Conservation (phyloP, 31 red algal genomes). For the Pterothamnion heteromorphum region DNA sequence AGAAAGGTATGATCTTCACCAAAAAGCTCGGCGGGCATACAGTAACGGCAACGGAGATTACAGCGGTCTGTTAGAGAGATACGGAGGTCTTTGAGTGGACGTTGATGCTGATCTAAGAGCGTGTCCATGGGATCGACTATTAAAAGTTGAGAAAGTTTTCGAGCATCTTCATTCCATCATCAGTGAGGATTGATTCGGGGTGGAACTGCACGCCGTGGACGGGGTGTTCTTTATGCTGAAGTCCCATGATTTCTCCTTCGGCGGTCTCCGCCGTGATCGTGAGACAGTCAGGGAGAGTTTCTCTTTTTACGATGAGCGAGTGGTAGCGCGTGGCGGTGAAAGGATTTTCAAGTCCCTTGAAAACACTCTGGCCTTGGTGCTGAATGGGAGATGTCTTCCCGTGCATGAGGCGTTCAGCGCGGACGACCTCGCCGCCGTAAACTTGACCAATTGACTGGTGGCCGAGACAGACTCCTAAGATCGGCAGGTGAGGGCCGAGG, state of each 20-base stretch:
- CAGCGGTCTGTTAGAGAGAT: neutral
- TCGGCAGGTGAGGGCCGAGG: constrained; percentile 38
- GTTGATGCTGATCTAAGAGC: neutral
- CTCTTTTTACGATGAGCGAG: constrained; percentile 58
- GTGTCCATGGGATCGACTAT: too few species aligned
- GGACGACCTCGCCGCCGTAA: constrained; percentile 50
- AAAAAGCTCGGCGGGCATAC: neutral
- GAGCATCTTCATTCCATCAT: constrained; percentile 52
- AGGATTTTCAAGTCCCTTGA: constrained; percentile 40
- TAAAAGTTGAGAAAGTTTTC: constrained; percentile 84
- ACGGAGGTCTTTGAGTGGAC: neutral
- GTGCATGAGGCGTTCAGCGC: constrained; percentile 25
- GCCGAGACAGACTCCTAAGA: constrained; percentile 90
- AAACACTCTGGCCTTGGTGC: constrained; percentile 51
- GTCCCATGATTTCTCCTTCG: constrained; percentile 71
- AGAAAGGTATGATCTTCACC: neutral
- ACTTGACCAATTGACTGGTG: constrained; percentile 73
- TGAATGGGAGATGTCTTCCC: constrained; percentile 55
- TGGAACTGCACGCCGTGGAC: constrained; percentile 97
- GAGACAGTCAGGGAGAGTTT: constrained; percentile 42
- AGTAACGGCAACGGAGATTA: neutral
- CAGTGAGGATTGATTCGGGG: constrained; percentile 73
- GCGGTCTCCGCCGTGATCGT: constrained; percentile 64
- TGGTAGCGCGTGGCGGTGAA: constrained; percentile 84
- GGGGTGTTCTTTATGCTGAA: constrained; percentile 56